Evolutionary conservation across 257 asterid genomes (phyloP), one percentile per base, ranked within the genome.

Genomic region (Lycium barbarum): DNA sequence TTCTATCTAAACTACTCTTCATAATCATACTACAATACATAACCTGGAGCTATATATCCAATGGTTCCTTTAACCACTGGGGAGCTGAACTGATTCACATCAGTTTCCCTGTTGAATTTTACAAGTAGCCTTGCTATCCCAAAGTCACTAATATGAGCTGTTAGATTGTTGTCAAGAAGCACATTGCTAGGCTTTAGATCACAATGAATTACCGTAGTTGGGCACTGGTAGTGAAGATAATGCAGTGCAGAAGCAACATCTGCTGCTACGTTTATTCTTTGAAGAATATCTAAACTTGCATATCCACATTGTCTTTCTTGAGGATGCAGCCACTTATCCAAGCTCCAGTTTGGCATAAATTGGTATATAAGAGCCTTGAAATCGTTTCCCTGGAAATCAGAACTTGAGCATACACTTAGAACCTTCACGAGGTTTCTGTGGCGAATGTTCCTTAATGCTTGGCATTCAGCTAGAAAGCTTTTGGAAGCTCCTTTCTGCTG

Each of bases 41-140:
- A 40, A 40, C 92, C 94, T 85, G 91, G 94, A 83, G 94, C 86
- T 61, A 88, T 84, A 87, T 91, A 91, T 58, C 91, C 92, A 73
- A 88, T 86, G 83, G 92, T 88, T 55, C 91, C 94, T 63, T 85
- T 88, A 65, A 91, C 63, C 58, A 83, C 84, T 65, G 87, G 88
- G 54, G 92, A 89, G 87, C 89, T 88, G 79, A 87, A 88, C 38
- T 85, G 84, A 47, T 85, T 82, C 49, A 51, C 74, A 72, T 70
- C 54, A 26, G 76, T 88, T 55, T 83, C 83, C 76, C 22, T 20
- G 35, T 65, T 13, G 26, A 81, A 62, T 58, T 73, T 71, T 38
- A 88, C 54, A 47, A 88, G 83, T 3, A 91, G 82, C 79, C 84
- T 47, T 78, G 94, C 91, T 81, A 91, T 79, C 7, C 94, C 94